Evolutionary conservation across 495 filamentous ascomycete species (phyloP).

Genomic region (Penicillium roqueforti): DNA sequence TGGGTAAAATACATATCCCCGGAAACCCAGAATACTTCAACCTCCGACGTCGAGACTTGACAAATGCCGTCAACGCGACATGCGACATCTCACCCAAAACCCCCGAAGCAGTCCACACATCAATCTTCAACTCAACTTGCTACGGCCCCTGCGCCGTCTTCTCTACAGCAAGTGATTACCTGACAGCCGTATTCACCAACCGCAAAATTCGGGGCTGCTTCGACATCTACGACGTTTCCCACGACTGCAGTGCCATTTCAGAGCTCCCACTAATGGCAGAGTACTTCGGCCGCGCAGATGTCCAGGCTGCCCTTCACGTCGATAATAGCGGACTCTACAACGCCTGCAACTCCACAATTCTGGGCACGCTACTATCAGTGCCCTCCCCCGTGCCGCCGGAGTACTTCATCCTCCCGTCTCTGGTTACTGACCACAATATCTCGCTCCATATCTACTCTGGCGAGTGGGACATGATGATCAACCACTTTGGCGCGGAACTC

Average conservation of each 20-base stretch:
- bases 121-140: conserved; percentile 38
- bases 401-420: conserved; percentile 31
- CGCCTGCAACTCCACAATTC: conserved; percentile 32
- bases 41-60: conserved; percentile 17
- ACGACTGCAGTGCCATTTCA: conserved; percentile 30
- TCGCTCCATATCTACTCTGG: conserved; percentile 39
- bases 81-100: conserved; percentile 26
- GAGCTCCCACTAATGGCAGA: conserved; percentile 18
- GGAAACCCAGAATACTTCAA: conserved; percentile 35
- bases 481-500: conserved; percentile 37
- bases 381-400: conserved; percentile 22
- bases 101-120: conserved; percentile 20
- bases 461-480: conserved; percentile 40
- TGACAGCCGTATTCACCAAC: conserved; percentile 14
- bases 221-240: conserved; percentile 36
- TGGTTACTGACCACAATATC: conserved; percentile 34
- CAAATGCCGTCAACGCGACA: conserved; percentile 12
- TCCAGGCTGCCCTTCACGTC: conserved; percentile 35
- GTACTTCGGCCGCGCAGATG: conserved; percentile 37
- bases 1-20: conserved; percentile 31
- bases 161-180: conserved; percentile 34
- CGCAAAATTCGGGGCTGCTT: conserved; percentile 21
- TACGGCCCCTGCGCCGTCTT: conserved; percentile 37
- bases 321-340: conserved; percentile 18
- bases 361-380: conserved; percentile 20